Evolutionary conservation across 1,139 yeast genomes (phyloP), one percentile per base, ranked within the genome.

Genomic region (Taphrina wiesneri): DNA sequence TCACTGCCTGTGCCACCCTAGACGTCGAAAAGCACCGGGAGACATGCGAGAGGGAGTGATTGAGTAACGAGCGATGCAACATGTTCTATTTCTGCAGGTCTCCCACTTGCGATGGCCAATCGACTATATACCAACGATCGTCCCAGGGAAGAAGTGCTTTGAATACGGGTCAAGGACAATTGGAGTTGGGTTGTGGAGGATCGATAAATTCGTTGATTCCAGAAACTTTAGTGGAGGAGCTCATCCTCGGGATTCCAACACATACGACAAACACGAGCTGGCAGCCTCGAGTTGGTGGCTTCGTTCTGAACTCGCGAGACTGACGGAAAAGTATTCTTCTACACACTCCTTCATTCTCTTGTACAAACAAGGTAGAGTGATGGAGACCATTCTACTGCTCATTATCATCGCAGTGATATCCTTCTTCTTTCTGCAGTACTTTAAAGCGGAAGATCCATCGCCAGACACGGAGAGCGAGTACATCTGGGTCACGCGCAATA

Each of bases 1-100:
- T 78, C 71, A 82, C 74, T 26, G 70, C 69, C 11, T 45, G 54
- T 4, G 63, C 43, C 21, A 56, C 56, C 21, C 65, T 25, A 19
- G 71, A 36, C n/a, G 70, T 54, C 43, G 66, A 71, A 30, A 70
- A 69, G 30, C 43, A 30, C 19, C 70, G 66, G 32, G 54, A 30
- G 39, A 19, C 41, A 17, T 56, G 5, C 13, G 60, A 36, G 47
- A 56, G 47, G 6, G 51, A 39, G 6, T 36, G 39, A 43, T 41
- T n/a, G 51, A 41, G 34, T 11, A 41, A 26, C 17, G 49, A 36
- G 49, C 57, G 57, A 23, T 15, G 30, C 30, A 34, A 7, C 45
- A 36, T 23, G 28, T n/a, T 45, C 4, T 17, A 9, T 15, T 21
- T 46, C 28, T 17, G 7, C 19, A 17, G 7, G 28, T 11, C 32